phyloP scores from a whole-genome alignment of 1,284 basidiomycete genomes.

The Xerocomus minutiporus region DNA sequence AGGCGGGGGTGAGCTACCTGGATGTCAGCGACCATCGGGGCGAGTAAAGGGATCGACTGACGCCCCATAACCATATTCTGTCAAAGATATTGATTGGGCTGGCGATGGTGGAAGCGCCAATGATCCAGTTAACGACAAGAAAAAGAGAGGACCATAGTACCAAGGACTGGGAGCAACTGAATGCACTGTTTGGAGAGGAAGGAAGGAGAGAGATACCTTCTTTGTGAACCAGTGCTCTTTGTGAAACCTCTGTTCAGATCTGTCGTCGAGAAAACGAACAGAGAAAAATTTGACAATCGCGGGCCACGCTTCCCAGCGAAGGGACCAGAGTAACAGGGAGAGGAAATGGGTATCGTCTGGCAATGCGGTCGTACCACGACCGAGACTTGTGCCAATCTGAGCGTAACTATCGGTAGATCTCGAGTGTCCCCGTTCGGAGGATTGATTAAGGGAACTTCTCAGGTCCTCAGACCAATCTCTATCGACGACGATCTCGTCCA shows the following conservation, averaged over 20 bases:
- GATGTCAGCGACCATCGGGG: slow-evolving; percentile 35
- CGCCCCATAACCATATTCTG: slow-evolving; percentile 60
- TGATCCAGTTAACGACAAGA: slow-evolving; percentile 67
- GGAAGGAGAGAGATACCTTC: slow-evolving; percentile 33
- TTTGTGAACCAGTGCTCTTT: slow-evolving; percentile 50
- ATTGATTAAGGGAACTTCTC: slow-evolving; percentile 46
- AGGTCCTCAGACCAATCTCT: slow-evolving; percentile 59
- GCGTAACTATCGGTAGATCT: slow-evolving; percentile 41
- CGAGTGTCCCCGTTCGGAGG: slow-evolving; percentile 46
- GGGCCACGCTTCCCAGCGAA: slow-evolving; percentile 43
- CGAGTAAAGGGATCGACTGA: slow-evolving; percentile 28
- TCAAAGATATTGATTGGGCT: slow-evolving; percentile 46
- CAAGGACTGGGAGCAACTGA: slow-evolving; percentile 37
- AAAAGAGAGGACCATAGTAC: slow-evolving; percentile 64
- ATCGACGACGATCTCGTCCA: slow-evolving; percentile 72
- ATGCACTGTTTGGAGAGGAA: not conserved
- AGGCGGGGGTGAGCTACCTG: slow-evolving; percentile 39
- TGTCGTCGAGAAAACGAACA: slow-evolving; percentile 52
- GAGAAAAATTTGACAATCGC: slow-evolving; percentile 47
- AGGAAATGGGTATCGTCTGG: slow-evolving; percentile 32
- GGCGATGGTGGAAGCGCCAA: slow-evolving; percentile 51
- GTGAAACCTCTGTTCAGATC: slow-evolving; percentile 55
- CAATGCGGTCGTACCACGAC: slow-evolving; percentile 30
- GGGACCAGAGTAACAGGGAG: slow-evolving; percentile 27
- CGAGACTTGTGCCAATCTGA: slow-evolving; percentile 33